Conservation (phyloP, 108 stramenopile genomes). For the Schizochytrium sp. region DNA sequence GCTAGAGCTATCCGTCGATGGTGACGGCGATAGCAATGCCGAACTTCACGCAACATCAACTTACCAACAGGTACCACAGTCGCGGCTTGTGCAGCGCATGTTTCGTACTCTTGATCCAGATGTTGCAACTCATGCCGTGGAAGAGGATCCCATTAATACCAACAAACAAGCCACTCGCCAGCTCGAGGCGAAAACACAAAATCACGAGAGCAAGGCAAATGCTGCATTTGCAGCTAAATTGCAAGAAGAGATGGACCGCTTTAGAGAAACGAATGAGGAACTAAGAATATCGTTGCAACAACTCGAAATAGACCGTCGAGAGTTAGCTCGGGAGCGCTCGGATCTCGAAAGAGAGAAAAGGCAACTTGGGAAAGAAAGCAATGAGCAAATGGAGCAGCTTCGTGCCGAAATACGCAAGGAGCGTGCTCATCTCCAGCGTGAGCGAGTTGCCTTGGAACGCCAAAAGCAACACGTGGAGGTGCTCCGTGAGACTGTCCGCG, state of each 20-base stretch:
- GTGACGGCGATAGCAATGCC: background rate
- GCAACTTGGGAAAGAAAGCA: background rate
- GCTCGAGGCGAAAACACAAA: too few species aligned
- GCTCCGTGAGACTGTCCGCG: constrained; percentile 1
- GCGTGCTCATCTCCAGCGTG: constrained; percentile 9
- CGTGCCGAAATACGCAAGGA: constrained; percentile 36
- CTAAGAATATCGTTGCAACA: constrained; percentile 6
- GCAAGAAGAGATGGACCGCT: constrained; percentile 6
- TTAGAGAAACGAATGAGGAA: constrained; percentile 6
- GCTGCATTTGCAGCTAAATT: constrained; percentile 16
- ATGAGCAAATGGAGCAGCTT: background rate
- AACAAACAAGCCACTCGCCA: background rate
- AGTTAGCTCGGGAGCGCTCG: background rate
- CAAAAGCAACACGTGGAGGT: constrained; percentile 48
- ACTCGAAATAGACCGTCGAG: background rate
- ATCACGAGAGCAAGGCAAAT: background rate
- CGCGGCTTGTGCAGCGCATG: constrained; percentile 27
- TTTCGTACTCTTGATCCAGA: constrained; percentile 37
- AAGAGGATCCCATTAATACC: background rate
- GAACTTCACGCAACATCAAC: background rate
- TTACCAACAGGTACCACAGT: background rate
- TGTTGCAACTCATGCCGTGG: background rate
- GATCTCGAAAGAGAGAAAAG: constrained; percentile 45
- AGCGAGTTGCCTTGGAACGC: constrained; percentile 20
- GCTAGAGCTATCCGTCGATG: background rate